Percentiles rank a stretch among this genome's conserved stretches.
Evolutionary conservation across 345 rosid species (phyloP).

Genomic region (Camelina sativa): DNA sequence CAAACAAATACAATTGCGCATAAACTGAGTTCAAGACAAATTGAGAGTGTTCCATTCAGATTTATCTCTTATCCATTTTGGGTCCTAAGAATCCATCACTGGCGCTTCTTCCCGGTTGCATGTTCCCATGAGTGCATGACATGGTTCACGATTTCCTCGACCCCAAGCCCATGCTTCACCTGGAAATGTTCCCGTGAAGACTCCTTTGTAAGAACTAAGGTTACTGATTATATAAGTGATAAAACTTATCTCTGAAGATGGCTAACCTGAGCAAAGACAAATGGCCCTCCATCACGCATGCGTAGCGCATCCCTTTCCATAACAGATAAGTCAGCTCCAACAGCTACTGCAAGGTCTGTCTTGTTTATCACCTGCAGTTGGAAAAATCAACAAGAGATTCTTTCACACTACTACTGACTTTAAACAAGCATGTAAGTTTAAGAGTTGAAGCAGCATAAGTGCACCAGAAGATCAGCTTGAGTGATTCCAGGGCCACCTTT

Average conservation of each 20-base stretch:
- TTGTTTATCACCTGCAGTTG: slow-evolving; percentile 80
- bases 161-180: slow-evolving; percentile 88
- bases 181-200: slow-evolving; percentile 19
- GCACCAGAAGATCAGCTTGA: slow-evolving; percentile 89
- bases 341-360: slow-evolving; percentile 91
- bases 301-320: slow-evolving; percentile 91
- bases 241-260: background rate
- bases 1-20: slow-evolving; percentile 32
- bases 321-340: slow-evolving; percentile 82
- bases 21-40: slow-evolving; percentile 21
- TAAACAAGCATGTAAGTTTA: background rate
- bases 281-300: slow-evolving; percentile 98
- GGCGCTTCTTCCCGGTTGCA: slow-evolving; percentile 69
- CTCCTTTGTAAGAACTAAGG: slow-evolving; percentile 14
- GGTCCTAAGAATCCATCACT: slow-evolving; percentile 12
- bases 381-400: slow-evolving; percentile 12
- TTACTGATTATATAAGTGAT: background rate
- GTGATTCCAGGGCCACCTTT: slow-evolving; percentile 99
- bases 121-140: slow-evolving; percentile 79
- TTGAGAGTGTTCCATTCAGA: slow-evolving; percentile 7
- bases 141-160: slow-evolving; percentile 77
- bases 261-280: slow-evolving; percentile 88
- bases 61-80: slow-evolving; percentile 10
- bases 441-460: background rate
- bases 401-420: background rate